Conservation (phyloP, 2,329 filamentous ascomycete genomes). For the Fonsecaea erecta region DNA sequence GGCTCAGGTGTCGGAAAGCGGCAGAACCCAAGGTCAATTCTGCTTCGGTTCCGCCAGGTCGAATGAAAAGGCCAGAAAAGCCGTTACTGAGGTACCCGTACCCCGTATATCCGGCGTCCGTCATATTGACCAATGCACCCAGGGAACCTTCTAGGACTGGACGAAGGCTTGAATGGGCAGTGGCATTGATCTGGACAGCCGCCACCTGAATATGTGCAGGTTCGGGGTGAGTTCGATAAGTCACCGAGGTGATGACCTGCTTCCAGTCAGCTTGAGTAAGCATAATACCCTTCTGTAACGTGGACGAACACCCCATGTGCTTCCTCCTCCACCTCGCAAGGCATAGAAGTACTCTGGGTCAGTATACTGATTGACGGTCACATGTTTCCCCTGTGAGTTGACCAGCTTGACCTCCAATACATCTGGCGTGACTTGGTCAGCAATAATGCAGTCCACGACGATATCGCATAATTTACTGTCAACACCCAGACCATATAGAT, state of each 20-base stretch:
- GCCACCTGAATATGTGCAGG: conserved; percentile 41
- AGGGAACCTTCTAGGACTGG: conserved; percentile 36
- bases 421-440: conserved; percentile 26
- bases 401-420: conserved; percentile 38
- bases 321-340: conserved; percentile 39
- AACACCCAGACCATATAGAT: conserved; percentile 39
- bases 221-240: conserved; percentile 39
- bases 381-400: conserved; percentile 32
- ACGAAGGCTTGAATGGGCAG: conserved; percentile 32
- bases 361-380: conserved; percentile 38
- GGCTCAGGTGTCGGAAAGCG: conserved; percentile 34
- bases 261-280: background rate
- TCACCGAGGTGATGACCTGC: conserved; percentile 38
- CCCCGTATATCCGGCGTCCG: conserved; percentile 41
- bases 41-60: conserved; percentile 40
- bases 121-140: conserved; percentile 37
- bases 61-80: conserved; percentile 42
- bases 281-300: background rate
- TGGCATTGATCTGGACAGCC: conserved; percentile 40
- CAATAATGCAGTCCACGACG: background rate
- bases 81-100: conserved; percentile 37
- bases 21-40: conserved; percentile 34
- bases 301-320: conserved; percentile 38
- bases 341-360: conserved; percentile 40
- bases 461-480: conserved; percentile 36